Evolutionary conservation across 768 basidiomycete genomes (phyloP).

Genomic region (Tricholoma flavovirens): DNA sequence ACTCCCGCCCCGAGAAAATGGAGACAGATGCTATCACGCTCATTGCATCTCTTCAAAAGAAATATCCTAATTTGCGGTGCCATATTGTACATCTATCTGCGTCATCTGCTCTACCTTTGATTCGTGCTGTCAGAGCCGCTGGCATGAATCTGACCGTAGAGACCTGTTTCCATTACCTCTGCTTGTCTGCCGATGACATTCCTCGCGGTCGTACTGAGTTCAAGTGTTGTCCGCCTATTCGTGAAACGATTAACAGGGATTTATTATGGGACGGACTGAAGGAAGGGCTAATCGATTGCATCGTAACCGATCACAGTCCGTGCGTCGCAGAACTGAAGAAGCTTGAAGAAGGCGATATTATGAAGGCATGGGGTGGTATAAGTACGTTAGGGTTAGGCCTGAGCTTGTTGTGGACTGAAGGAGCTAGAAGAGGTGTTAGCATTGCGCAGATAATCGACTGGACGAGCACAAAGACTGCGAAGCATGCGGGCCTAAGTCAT

Average conservation of each 20-base stretch:
- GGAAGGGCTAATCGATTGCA: conserved; percentile 82
- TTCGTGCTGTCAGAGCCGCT: conserved; percentile 60
- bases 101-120: conserved; percentile 68
- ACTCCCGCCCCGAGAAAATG: conserved; percentile 74
- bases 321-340: conserved; percentile 81
- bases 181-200: conserved; percentile 65
- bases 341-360: conserved; percentile 70
- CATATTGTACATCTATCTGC: conserved; percentile 97
- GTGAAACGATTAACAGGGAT: conserved; percentile 66
- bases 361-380: conserved; percentile 94
- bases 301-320: conserved; percentile 96
- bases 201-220: conserved; percentile 77
- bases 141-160: conserved; percentile 82
- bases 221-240: conserved; percentile 96
- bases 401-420: conserved; percentile 87
- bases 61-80: conserved; percentile 64
- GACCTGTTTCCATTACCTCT: conserved; percentile 97
- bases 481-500: conserved; percentile 66
- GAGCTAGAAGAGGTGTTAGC: conserved; percentile 47
- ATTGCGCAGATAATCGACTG: conserved; percentile 67
- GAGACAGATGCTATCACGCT: conserved; percentile 80
- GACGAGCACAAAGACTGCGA: conserved; percentile 69
- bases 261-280: conserved; percentile 75
- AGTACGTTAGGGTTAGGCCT: conserved; percentile 87
- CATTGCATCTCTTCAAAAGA: conserved; percentile 58